Evolutionary conservation across 768 basidiomycete species (phyloP), one percentile per base, ranked within the genome.

Genomic region (Mycena indigotica): DNA sequence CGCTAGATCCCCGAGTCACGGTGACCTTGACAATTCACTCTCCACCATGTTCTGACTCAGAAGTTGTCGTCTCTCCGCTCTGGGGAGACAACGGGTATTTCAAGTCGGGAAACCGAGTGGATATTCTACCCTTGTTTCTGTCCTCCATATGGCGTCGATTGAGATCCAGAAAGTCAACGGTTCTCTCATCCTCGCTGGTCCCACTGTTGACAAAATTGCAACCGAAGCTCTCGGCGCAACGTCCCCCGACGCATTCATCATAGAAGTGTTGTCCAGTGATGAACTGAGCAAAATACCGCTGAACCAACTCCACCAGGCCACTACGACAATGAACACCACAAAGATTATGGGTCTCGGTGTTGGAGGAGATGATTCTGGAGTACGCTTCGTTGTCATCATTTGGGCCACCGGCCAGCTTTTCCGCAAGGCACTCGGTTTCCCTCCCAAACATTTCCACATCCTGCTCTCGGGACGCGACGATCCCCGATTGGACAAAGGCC

Each of bases 381-480:
- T 77, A n/a, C 74, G 68, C 60, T 85, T 80, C 64, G 73, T 80
- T 17, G 77, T 82, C 8, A 69, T 84, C n/a, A 70, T 84, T 2
- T 84, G 83, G 82, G 80, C 80, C 25, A 75, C 76, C 12, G 84
- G 80, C 5, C 81, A 85, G 58, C 71, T 73, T 21, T 66, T 81
- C 28, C 77, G 84, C 3, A 83, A 79, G 63, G 71, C 72, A 32
- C 69, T 80, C 12, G 80, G 80, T 2, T 73, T 85, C 5, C 72
- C 77, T 19, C 76, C 79, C 3, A 81, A 80, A 66, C 72, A 83
- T n/a, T 85, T 85, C 62, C 80, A 84, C 65, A 78, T 84, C 63
- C 79, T 78, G 5, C 70, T 85, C 12, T 77, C 81, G 13, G 51
- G 58, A 8, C 61, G 64, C 10, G 77, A 81, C 61, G 68, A 76